Base-by-base conservation (phyloP, 345 rosid genomes). In the Euphorbia lathyris region DNA sequence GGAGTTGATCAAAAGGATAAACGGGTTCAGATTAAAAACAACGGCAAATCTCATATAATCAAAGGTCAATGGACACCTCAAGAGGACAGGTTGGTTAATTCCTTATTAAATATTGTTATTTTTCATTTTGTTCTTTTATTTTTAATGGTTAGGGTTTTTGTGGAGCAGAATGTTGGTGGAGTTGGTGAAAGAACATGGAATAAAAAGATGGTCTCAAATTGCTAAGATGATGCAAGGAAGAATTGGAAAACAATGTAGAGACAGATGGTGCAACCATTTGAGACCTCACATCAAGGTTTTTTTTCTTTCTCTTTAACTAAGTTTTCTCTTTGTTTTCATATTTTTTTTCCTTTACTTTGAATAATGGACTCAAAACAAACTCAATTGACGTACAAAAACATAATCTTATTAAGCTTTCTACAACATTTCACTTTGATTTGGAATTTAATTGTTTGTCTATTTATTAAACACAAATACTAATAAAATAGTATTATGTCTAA, bases 181-280 rank as follows among this genome's bases (percentile, higher is more conserved):
- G 13, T 74, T 90, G 47, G 96, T 90, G 74, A 61, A 66, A 25
- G 63, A 82, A 42, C 47, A 79, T 72, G 98, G 96, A 56, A 56
- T 79, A 9, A 80, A 85, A 56, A 92, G 79, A 76, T 90, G 98
- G 98, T 82, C 96, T 19, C 85, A 77, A 17, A 85, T 92, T 1
- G 91, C 95, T 0, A 81, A 81, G 66, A 77, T 77, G 74, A 74
- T 92, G 38, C 65, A 70, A 0, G 96, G 95, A 27, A 83, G 96
- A 71, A 77, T 86, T 0, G 98, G 98, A 13, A 92, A 92, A 73
- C 96, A 92, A 64, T 92, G 98, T 67, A 78, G 98, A 58, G 98
- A 92, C 63, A 85, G 98, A 77, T 92, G 98, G 98, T 87, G 87
- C 74, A 90, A 90, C 75, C 98, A 92, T 84, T 59, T 92, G 72